phyloP scores from a whole-genome alignment of 768 basidiomycete genomes.

The Leccinellum rugosiceps region DNA sequence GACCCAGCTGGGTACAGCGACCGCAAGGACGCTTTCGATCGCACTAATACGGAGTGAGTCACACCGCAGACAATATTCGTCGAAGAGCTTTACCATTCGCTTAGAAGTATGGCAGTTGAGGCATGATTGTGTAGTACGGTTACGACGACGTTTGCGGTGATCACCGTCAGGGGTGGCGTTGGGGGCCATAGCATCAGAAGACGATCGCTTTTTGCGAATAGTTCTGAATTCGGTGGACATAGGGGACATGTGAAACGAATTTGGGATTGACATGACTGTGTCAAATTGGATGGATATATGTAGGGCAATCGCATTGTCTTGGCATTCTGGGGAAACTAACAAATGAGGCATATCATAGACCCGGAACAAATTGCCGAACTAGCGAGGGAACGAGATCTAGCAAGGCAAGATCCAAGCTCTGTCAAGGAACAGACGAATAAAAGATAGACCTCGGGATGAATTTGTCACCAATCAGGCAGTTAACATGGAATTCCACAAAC shows the following conservation, averaged over 20 bases:
- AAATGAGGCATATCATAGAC: conserved; percentile 5
- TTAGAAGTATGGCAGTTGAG: conserved; percentile 73
- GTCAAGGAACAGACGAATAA: conserved; percentile 11
- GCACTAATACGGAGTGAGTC: conserved; percentile 30
- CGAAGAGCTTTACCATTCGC: conserved; percentile 51
- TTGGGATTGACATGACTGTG: not conserved
- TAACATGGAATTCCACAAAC: conserved; percentile 11
- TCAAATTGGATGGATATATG: conserved; percentile 24
- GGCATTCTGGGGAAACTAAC: conserved; percentile 14
- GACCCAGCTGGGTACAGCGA: conserved; percentile 40
- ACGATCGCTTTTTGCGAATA: conserved; percentile 32
- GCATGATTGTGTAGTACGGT: conserved; percentile 72
- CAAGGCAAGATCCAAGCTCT: conserved; percentile 1
- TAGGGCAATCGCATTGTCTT: conserved; percentile 22
- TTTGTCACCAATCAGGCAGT: conserved; percentile 19
- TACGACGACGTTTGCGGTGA: conserved; percentile 61
- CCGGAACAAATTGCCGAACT: conserved; percentile 9
- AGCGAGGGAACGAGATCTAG: conserved; percentile 12
- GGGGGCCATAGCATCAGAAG: conserved; percentile 22
- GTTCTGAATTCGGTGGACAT: conserved; percentile 30
- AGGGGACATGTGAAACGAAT: conserved; percentile 1
- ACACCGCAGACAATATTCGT: not conserved
- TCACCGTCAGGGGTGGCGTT: conserved; percentile 43
- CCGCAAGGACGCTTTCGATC: conserved; percentile 48
- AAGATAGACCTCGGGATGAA: conserved; percentile 10